Evolutionary conservation across 2,329 filamentous ascomycete species (phyloP).

Genomic region (Botryotinia convoluta): DNA sequence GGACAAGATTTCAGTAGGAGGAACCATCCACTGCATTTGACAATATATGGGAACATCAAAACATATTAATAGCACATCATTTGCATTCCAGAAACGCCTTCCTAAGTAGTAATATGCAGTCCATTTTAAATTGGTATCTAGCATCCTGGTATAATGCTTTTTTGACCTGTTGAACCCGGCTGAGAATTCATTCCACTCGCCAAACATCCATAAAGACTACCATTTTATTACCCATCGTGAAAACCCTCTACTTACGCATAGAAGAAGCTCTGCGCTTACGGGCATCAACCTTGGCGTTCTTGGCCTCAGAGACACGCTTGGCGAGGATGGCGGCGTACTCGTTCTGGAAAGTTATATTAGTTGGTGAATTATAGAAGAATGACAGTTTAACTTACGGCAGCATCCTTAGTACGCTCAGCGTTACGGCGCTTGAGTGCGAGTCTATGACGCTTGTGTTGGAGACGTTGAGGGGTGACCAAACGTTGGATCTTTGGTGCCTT

Average conservation of each 20-base stretch:
- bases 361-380: neutral
- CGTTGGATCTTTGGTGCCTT: conserved; percentile 99
- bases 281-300: conserved; percentile 87
- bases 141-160: conserved; percentile 22
- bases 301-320: conserved; percentile 96
- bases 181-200: conserved; percentile 17
- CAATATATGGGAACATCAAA: neutral
- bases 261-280: conserved; percentile 97
- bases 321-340: conserved; percentile 95
- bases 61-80: conserved; percentile 11
- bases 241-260: conserved; percentile 71
- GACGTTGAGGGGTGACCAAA: conserved; percentile 97
- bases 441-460: conserved; percentile 99
- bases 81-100: conserved; percentile 20
- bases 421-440: conserved; percentile 98
- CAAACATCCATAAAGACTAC: conserved; percentile 17
- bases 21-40: neutral
- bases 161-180: conserved; percentile 15
- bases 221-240: conserved; percentile 12
- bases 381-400: conserved; percentile 70
- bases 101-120: conserved; percentile 21
- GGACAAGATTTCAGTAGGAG: neutral
- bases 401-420: conserved; percentile 96
- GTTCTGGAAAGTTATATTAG: conserved; percentile 56
- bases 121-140: conserved; percentile 17